phyloP scores from a whole-genome alignment of 345 rosid genomes.

The Mercurialis annua region DNA sequence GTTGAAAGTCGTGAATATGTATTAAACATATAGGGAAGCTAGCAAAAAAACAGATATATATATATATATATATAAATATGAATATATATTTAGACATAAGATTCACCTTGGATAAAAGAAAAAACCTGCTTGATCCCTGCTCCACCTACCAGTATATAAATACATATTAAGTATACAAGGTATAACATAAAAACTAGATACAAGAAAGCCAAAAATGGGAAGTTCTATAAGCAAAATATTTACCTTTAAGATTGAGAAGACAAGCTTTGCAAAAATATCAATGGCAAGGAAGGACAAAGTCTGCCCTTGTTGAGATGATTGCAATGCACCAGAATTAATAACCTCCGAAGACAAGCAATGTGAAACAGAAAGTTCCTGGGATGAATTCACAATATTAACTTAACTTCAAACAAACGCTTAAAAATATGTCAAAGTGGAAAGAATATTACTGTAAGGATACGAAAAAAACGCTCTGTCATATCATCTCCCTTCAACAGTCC shows the following conservation, averaged over 20 bases:
- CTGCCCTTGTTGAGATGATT: slow-evolving; percentile 65
- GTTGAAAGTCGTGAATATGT: slow-evolving; percentile 25
- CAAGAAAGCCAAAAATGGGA: background rate
- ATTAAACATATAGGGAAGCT: background rate
- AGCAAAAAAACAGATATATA: background rate
- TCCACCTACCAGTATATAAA: slow-evolving; percentile 54
- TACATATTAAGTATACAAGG: background rate
- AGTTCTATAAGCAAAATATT: background rate
- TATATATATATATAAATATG: background rate
- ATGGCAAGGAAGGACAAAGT: slow-evolving; percentile 73
- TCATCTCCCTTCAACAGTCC: slow-evolving; percentile 90
- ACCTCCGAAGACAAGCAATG: slow-evolving; percentile 80
- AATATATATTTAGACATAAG: background rate
- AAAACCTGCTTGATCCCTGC: slow-evolving; percentile 66
- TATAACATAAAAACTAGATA: background rate
- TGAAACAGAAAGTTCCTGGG: slow-evolving; percentile 77
- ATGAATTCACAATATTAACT: background rate
- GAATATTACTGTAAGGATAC: slow-evolving; percentile 54
- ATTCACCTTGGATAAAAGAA: slow-evolving; percentile 68
- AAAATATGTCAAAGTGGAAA: background rate
- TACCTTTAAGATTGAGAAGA: slow-evolving; percentile 57
- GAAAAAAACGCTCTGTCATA: slow-evolving; percentile 77
- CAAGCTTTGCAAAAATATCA: slow-evolving; percentile 84
- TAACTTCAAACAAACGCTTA: background rate
- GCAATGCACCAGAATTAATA: slow-evolving; percentile 51